Percentiles rank a stretch among this genome's conserved stretches.
These are phyloP conservation scores for Rutstroemia sp. DNA, from an alignment of 2,329 filamentous ascomycete species.

Conservation along the genomic window DNA sequence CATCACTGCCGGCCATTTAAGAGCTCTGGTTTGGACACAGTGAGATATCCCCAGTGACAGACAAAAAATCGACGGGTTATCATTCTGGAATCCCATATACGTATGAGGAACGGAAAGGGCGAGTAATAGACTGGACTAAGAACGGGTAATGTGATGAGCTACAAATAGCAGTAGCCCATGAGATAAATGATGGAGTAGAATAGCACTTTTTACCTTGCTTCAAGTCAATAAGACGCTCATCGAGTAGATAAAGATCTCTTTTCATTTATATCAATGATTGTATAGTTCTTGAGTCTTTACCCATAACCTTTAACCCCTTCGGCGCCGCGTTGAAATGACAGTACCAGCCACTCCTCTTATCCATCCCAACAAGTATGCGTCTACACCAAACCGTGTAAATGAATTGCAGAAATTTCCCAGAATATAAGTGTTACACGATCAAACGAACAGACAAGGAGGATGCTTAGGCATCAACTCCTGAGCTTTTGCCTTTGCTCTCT, in stretches of 20 bases:
- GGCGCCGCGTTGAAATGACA: neutral
- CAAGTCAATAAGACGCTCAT: too few relatives aligned
- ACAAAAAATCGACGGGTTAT: too few relatives aligned
- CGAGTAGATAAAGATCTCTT: neutral
- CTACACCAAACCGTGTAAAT: neutral
- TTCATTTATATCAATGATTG: neutral
- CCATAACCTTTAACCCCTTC: neutral
- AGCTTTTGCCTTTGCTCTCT: conserved; percentile 15
- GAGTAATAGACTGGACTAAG: too few relatives aligned
- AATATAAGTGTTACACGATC: neutral
- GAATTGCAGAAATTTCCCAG: neutral
- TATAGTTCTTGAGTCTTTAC: neutral
- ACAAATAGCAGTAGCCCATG: too few relatives aligned
- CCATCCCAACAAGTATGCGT: neutral
- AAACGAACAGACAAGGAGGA: neutral
- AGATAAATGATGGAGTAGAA: too few relatives aligned
- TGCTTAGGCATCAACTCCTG: conserved; percentile 14
- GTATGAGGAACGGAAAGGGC: too few relatives aligned
- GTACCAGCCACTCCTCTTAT: neutral
- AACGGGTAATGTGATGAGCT: too few relatives aligned
- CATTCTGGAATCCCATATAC: too few relatives aligned
- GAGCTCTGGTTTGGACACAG: too few relatives aligned
- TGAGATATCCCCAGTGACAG: too few relatives aligned
- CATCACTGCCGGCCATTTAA: too few relatives aligned
- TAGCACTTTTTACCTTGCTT: too few relatives aligned